Evolutionary conservation across 2,329 filamentous ascomycete genomes (phyloP).

Genomic region (Ceratocystis colombiana): DNA sequence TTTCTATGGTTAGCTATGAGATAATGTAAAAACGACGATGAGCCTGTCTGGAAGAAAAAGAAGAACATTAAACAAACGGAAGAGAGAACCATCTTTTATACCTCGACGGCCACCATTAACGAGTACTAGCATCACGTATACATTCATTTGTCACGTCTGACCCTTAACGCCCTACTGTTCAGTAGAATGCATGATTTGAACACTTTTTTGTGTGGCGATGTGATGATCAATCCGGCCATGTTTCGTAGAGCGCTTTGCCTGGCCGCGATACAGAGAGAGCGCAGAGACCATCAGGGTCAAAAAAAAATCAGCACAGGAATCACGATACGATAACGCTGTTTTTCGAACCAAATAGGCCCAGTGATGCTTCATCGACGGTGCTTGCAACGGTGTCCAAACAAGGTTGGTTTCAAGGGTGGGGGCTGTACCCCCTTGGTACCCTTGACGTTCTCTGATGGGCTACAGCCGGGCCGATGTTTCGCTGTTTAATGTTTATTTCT

Average conservation of each 20-base stretch:
- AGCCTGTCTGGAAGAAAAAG: slow-evolving; percentile 20
- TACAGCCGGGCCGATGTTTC: neutral
- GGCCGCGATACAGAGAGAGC: neutral
- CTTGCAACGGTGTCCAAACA: slow-evolving; percentile 10
- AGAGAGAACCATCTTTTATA: neutral
- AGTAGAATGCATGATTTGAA: neutral
- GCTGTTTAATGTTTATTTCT: slow-evolving; percentile 12
- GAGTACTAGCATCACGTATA: neutral
- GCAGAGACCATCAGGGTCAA: neutral
- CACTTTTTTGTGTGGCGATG: neutral
- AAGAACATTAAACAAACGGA: neutral
- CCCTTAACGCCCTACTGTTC: neutral
- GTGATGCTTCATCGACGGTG: slow-evolving; percentile 10
- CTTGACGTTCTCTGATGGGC: neutral
- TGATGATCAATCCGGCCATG: slow-evolving; percentile 6
- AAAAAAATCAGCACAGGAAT: neutral
- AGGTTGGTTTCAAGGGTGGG: slow-evolving; percentile 10
- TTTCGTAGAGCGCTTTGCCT: neutral
- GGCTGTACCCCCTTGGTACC: neutral
- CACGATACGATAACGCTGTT: neutral
- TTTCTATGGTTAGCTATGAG: slow-evolving; percentile 4
- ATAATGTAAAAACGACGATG: slow-evolving; percentile 17
- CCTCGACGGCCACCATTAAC: neutral
- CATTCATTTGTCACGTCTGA: too few relatives aligned
- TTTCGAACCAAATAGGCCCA: neutral